Base-by-base conservation (phyloP, 2,329 filamentous ascomycete species). In the Aspergillus ustus region DNA sequence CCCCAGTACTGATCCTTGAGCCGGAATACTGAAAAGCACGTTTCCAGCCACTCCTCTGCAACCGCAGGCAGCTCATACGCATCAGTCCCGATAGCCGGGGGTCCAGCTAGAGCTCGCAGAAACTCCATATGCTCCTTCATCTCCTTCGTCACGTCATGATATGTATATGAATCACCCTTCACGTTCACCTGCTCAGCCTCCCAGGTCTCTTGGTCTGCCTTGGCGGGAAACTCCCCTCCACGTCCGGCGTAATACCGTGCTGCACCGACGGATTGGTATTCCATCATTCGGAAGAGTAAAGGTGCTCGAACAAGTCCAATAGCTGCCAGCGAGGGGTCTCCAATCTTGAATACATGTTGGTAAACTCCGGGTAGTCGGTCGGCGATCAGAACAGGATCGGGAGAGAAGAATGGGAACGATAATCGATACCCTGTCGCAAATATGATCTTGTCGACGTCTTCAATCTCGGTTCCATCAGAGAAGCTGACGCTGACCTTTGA, bases 111-210 rank as follows among this genome's bases (percentile, higher is more conserved):
- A 0, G 64, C 67, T 2, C 75, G 68, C 43, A 81, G 64, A 17
- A 76, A 73, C 57, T 77, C 75, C 57, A 80, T 81, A 59, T 77
- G 80, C 0, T 70, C 71, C 19, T 73, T 70, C 44, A 79, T 80
- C 55, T 81, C 72, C 7, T 64, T 61, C 22, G 63, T 65, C 15
- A 73, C 60, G 7, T 69, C 67, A 22, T 68, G 67, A 28, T 73
- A 74, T 0, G 60, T 37, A 4, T 66, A 54, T 8, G 53, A 58
- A 25, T 69, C 62, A 1, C 69, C 70, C 40, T 70, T 68, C 7
- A 61, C 58, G 34, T 66, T 59, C n/a, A 72, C 13, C 7, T 68
- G 52, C 13, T 67, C 57, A 8, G 57, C 51, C 46, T 75, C 72
- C 73, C 72, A 75, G 19, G 62, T 40, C 52, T 71, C 60, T 59